Base-by-base conservation (phyloP, 352 stramenopile species). In the Phytophthora ohioensis region DNA sequence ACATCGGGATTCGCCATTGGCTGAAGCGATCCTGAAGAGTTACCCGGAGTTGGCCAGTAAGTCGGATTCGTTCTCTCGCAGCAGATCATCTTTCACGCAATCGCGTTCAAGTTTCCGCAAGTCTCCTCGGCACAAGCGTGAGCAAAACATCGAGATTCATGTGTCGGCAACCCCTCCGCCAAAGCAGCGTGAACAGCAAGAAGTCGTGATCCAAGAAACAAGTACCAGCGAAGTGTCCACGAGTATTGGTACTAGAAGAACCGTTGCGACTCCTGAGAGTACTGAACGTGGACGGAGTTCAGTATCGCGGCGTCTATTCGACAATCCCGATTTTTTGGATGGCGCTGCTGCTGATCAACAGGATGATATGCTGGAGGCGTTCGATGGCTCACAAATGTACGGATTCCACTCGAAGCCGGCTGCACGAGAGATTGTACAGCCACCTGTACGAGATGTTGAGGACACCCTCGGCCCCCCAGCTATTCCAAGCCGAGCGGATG, bases 1-100 rank as follows among this genome's bases (percentile, higher is more conserved):
- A 21, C 84, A 92, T 27, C 76, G 70, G 0, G 59, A 78, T 27
- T 78, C 81, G 12, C 62, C 55, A 13, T 75, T 94, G 60, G 68
- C 80, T 17, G 54, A 67, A 8, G 79, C 76, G 10, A 81, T 93
- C 31, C 56, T 78, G 27, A 31, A 79, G 11, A 88, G 82, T 46
- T 58, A 75, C 39, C 70, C 78, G 4, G 74, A 87, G 12, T 43
- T 86, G 35, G 55, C 31, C 8, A 59, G 53, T 39, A 82, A 82
- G 53, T 43, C 57, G n/a, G 67, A 74, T 13, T 48, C 31, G 13
- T 32, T 64, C 3, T 59, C 46, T 48, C 57, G 54, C 13, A 68
- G 57, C 36, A 73, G 59, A 59, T 54, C 13, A 38, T 38, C 27
- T 35, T 61, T 73, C 13, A 52, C 61, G 39, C 60, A 69, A 39